These are phyloP conservation scores for Escovopsis sp. DNA, from an alignment of 2,329 filamentous ascomycete species.

Conservation along the genomic window DNA sequence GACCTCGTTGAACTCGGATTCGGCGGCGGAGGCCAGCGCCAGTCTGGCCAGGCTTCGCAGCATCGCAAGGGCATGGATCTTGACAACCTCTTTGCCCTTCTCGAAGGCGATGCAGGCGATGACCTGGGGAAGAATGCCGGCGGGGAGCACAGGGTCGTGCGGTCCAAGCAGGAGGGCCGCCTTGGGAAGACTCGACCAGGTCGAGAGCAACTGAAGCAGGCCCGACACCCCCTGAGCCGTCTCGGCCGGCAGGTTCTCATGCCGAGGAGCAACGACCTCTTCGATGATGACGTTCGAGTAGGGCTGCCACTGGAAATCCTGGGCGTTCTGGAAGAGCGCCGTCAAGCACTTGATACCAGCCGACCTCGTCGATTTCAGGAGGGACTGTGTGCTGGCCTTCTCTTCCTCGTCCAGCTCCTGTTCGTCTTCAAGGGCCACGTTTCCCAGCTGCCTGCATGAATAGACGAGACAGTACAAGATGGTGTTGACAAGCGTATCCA, in stretches of 20 bases:
- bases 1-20: constrained; percentile 41
- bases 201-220: constrained; percentile 63
- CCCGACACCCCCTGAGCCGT: constrained; percentile 82
- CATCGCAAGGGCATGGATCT: constrained; percentile 64
- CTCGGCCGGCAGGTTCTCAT: constrained; percentile 67
- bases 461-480: constrained; percentile 69
- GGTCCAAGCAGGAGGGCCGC: constrained; percentile 51
- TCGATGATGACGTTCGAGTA: constrained; percentile 58
- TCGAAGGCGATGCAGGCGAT: constrained; percentile 56
- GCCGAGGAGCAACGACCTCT: constrained; percentile 61
- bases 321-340: constrained; percentile 60
- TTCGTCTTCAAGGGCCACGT: constrained; percentile 14
- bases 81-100: constrained; percentile 76
- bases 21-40: constrained; percentile 37
- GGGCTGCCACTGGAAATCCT: constrained; percentile 53
- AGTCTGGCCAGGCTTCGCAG: constrained; percentile 53
- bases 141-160: constrained; percentile 27
- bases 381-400: constrained; percentile 34
- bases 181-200: constrained; percentile 57
- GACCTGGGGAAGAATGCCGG: constrained; percentile 53
- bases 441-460: constrained; percentile 45
- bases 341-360: constrained; percentile 72
- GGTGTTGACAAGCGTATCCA: constrained; percentile 55
- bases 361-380: constrained; percentile 52
- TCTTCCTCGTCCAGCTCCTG: constrained; percentile 27